These are phyloP conservation scores for Colletotrichum lentis DNA, from an alignment of 2,329 filamentous ascomycete genomes.

Conservation along the genomic window DNA sequence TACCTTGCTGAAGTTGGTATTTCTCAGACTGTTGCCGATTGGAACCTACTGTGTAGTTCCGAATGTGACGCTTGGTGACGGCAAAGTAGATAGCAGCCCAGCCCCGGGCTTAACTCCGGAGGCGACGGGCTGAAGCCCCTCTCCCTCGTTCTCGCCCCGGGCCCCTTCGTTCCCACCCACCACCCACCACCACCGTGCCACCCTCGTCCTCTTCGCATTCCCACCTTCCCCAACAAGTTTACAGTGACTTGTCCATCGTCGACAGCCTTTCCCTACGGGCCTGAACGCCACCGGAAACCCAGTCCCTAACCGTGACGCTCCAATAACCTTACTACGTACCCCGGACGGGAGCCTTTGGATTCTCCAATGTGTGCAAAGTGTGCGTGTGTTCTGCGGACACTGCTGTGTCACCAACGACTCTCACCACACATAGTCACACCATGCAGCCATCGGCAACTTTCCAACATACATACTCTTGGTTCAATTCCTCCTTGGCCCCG, in stretches of 20 bases:
- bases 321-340: not conserved
- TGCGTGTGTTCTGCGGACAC: not conserved
- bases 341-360: not conserved
- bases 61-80: not conserved
- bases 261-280: not conserved
- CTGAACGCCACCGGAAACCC: not conserved
- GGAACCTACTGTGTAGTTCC: not conserved
- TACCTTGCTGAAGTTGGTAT: not conserved
- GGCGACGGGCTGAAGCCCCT: not conserved
- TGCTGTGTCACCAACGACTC: slow-evolving; percentile 6
- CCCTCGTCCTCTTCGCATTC: not conserved
- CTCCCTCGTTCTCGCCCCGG: not conserved
- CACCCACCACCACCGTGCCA: not conserved
- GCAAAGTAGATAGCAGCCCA: not conserved
- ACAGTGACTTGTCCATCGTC: slow-evolving; percentile 16
- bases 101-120: slow-evolving; percentile 22
- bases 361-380: not conserved
- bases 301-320: not conserved
- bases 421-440: not conserved
- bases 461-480: not conserved
- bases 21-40: not conserved
- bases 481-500: not conserved
- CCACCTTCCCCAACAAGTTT: slow-evolving; percentile 21
- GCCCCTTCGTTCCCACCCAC: not conserved
- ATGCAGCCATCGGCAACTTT: slow-evolving; percentile 8